Evolutionary conservation across 208 protist genomes (phyloP).

Genomic region (Acanthamoeba lenticulata): DNA sequence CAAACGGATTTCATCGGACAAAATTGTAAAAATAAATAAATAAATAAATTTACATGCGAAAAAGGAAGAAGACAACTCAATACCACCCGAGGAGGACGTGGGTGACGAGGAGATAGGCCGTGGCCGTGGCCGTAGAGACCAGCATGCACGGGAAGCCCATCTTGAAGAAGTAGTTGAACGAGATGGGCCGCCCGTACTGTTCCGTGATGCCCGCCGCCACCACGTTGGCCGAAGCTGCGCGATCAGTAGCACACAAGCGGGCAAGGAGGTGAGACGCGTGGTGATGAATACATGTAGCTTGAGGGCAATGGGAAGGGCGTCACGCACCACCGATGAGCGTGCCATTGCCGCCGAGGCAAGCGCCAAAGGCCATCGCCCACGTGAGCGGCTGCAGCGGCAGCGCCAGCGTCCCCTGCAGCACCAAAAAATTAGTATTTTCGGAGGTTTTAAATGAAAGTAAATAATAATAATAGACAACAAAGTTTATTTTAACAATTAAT

Average conservation of each 20-base stretch:
- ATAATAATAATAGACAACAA: no score
- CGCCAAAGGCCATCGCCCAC: conserved; percentile 83
- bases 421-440: no score
- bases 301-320: no score
- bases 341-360: conserved; percentile 85
- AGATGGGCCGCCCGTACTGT: conserved; percentile 71
- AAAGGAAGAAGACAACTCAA: no score
- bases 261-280: conserved; percentile 58
- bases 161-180: conserved; percentile 74
- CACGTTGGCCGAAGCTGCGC: conserved; percentile 79
- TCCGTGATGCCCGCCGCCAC: conserved; percentile 77
- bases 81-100: conserved; percentile 41
- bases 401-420: conserved; percentile 65
- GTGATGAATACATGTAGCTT: neutral
- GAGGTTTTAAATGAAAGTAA: no score
- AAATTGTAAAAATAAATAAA: neutral
- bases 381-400: conserved; percentile 82
- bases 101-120: conserved; percentile 75
- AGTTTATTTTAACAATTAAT: no score
- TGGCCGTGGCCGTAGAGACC: conserved; percentile 66
- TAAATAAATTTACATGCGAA: no score
- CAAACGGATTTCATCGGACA: neutral
- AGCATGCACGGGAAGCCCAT: conserved; percentile 81
- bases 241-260: conserved; percentile 84
- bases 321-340: conserved; percentile 84